Percentiles rank a stretch among this genome's conserved stretches.
phyloP scores from a whole-genome alignment of 2,329 filamentous ascomycete genomes.

The Neonectria hederae region DNA sequence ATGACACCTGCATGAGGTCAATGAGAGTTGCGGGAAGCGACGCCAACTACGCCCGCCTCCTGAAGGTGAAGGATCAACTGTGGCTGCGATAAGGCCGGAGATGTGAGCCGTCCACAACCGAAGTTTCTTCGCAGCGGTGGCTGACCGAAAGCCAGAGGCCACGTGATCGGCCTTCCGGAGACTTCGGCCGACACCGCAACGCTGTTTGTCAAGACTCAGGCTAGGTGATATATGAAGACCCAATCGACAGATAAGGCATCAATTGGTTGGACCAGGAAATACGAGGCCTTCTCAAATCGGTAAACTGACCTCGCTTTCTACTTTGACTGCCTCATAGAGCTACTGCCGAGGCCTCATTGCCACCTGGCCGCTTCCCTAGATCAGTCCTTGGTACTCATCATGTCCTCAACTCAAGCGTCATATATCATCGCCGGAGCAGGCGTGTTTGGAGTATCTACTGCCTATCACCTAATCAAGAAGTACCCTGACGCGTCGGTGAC shows the following conservation, averaged over 20 bases:
- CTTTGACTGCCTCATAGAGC: neutral
- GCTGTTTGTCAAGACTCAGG: neutral
- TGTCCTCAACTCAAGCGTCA: constrained; percentile 43
- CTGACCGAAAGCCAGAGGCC: neutral
- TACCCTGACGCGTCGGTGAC: constrained; percentile 62
- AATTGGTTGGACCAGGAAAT: neutral
- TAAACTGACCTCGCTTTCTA: neutral
- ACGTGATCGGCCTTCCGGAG: neutral
- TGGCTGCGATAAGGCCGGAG: neutral
- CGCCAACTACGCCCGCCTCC: too few relatives aligned
- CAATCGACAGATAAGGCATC: neutral
- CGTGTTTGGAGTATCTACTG: constrained; percentile 72
- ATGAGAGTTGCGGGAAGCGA: too few relatives aligned
- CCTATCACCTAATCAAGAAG: constrained; percentile 66
- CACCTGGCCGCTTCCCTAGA: neutral
- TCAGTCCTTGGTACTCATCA: constrained; percentile 14
- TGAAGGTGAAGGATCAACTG: neutral
- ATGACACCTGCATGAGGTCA: neutral
- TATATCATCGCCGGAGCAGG: constrained; percentile 72
- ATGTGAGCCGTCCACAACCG: neutral
- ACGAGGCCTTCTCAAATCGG: neutral
- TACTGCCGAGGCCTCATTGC: neutral
- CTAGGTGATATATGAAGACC: neutral
- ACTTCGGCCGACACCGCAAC: neutral
- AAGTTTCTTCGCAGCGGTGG: neutral